Conservation (phyloP, 2,329 filamentous ascomycete species). For the Dichotomopilus funicola region DNA sequence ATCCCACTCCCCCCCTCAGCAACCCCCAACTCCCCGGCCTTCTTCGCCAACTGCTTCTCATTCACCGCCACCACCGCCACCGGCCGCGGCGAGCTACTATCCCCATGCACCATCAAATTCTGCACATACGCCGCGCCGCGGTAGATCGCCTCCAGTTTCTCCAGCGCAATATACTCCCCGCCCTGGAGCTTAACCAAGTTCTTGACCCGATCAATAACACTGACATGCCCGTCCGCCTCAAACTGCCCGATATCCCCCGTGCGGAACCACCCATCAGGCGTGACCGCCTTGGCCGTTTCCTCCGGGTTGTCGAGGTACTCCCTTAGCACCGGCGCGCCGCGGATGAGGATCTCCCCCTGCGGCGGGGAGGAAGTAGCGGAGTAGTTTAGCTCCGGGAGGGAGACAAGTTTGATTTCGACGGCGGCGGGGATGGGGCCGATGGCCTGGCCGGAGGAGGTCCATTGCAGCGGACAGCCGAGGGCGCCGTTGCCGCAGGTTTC, state of each 20-base stretch:
- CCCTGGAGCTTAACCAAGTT: conserved; percentile 94
- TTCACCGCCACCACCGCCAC: conserved; percentile 72
- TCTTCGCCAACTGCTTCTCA: conserved; percentile 54
- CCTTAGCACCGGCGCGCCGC: conserved; percentile 65
- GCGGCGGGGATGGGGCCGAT: conserved; percentile 73
- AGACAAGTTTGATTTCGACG: conserved; percentile 86
- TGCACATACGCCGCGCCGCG: conserved; percentile 69
- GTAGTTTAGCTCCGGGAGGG: conserved; percentile 85
- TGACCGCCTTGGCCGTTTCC: conserved; percentile 73
- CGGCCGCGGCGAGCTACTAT: conserved; percentile 66
- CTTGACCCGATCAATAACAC: conserved; percentile 94
- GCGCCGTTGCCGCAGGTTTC: conserved; percentile 83
- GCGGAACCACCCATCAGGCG: conserved; percentile 90
- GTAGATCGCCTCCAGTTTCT: conserved; percentile 92
- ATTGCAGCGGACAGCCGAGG: conserved; percentile 78
- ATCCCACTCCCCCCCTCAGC: conserved; percentile 60
- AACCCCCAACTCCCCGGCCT: conserved; percentile 56
- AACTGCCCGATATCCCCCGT: conserved; percentile 94
- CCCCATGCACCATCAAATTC: conserved; percentile 84
- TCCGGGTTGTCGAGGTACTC: conserved; percentile 82
- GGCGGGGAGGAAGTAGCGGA: conserved; percentile 65
- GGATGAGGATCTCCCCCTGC: conserved; percentile 89
- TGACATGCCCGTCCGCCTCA: conserved; percentile 69
- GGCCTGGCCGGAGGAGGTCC: conserved; percentile 60
- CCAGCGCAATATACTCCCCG: conserved; percentile 93